Evolutionary conservation across 495 filamentous ascomycete species (phyloP).

Genomic region (Margaritispora aquatica): DNA sequence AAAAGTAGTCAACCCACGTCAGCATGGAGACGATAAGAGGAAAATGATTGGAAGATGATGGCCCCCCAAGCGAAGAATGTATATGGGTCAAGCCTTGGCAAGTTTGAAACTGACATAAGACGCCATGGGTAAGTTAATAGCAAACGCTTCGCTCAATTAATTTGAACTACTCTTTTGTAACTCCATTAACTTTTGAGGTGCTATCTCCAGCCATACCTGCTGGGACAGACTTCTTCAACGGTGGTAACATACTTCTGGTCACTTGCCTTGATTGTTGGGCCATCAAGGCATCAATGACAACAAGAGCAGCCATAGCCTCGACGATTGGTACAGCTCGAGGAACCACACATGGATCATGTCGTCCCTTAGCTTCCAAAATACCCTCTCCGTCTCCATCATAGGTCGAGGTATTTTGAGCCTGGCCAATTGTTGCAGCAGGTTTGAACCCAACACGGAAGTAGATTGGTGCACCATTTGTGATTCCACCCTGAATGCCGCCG

Average conservation of each 20-base stretch:
- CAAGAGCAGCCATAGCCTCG: conserved; percentile 89
- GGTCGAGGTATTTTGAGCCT: conserved; percentile 78
- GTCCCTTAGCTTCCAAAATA: conserved; percentile 83
- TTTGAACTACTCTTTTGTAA: background rate
- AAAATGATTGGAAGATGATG: background rate
- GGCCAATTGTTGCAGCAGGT: conserved; percentile 89
- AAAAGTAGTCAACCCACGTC: too few species aligned
- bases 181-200: conserved; percentile 10
- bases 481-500: conserved; percentile 94
- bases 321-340: conserved; percentile 94
- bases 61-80: background rate
- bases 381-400: conserved; percentile 69
- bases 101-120: too few species aligned
- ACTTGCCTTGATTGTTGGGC: conserved; percentile 70
- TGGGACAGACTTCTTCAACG: conserved; percentile 30
- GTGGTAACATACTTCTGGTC: conserved; percentile 46
- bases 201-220: conserved; percentile 11
- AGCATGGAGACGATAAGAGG: background rate
- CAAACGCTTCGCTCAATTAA: background rate
- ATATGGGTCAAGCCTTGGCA: too few species aligned
- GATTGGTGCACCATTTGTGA: conserved; percentile 89
- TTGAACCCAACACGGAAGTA: conserved; percentile 98
- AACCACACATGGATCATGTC: conserved; percentile 94
- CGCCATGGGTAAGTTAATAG: background rate
- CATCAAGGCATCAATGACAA: conserved; percentile 87